Base-by-base conservation (phyloP, 352 stramenopile species). In the Elongisporangium undulatum region DNA sequence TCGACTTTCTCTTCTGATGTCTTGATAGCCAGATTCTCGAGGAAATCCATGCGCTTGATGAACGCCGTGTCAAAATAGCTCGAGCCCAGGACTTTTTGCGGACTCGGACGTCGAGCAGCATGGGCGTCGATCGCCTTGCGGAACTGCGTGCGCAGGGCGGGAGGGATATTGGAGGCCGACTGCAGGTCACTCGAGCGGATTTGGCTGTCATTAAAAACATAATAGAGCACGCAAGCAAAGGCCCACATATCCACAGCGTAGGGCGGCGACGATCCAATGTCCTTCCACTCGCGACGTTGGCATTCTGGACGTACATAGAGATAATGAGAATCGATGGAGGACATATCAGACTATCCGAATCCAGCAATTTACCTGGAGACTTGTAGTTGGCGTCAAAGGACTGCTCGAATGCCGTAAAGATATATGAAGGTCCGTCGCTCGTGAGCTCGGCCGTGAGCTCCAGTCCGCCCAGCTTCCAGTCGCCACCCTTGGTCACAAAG, bases 381-480 rank as follows among this genome's bases (percentile, higher is more conserved):
- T 95, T 74, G 83, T 82, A 84, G 74, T 83, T 91, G 76, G 85
- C 50, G 71, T 95, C 71, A 61, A 75, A 68, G 72, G 84, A 89
- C 85, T 97, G 72, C 85, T 96, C 78, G 51, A 89, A 90, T 5
- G 76, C 61, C 49, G 84, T 93, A 65, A 85, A 93, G 21, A 87
- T 72, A 53, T 85, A 85, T 6, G 82, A 88, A 62, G 92, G 72
- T 22, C 89, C 91, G 57, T 94, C 82, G 19, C 58, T 76, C 2
- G 85, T 95, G 56, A 97, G 65, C 56, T 95, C 86, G 4, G 87
- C 93, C 17, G 95, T 91, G 17, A 98, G 61, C 58, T 95, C 90
- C 58, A 98, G 97, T 10, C 94, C 95, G 24, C 83, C 94, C 17
- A 99, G 78, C 63, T 98, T 99, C 81, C 96, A 98, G 76, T 99